Base-by-base conservation (phyloP, 768 basidiomycete species). In the Auricularia sp. region DNA sequence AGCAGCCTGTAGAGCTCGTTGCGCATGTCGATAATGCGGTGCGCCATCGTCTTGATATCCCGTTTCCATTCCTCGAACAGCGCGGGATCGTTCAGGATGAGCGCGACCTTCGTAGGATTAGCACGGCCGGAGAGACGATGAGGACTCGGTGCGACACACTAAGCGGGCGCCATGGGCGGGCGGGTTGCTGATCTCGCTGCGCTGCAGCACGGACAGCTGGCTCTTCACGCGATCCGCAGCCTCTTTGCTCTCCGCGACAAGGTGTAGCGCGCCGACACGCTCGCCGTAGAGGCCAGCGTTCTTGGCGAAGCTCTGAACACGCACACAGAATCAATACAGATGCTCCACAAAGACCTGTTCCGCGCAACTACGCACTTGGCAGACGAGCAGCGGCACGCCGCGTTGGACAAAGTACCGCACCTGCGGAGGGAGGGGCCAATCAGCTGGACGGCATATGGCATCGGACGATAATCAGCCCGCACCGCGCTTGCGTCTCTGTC, bases 221-320 rank as follows among this genome's bases (percentile, higher is more conserved):
- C 90, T 92, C 78, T 85, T 86, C 61, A 96, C 84, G 42, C 86
- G 81, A 29, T 78, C 79, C 60, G 87, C 88, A 60, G 88, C 81
- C 58, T 91, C 91, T 70, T 80, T 74, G 66, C 78, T 76, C 44
- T 80, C 74, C 8, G 87, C 80, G 39, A 97, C 82, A 62, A 98
- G 73, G 75, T 97, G 94, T 66, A 98, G 78, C n/a, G 93, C 93
- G 21, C 95, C 95, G 54, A 96, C 84, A 11, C 95, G 91, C 76
- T 98, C 93, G 29, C 92, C 89, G 73, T 98, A 98, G 73, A 98
- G 73, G 21, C 95, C 96, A 34, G 93, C 93, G 72, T 96, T 96
- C 81, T 96, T 95, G 36, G 97, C 96, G 77, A 97, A 99, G 74
- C 91, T 94, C 90, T 98, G 78, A n/a, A 51, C 47, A 18, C 3